Percentiles rank a stretch among this genome's conserved stretches.
phyloP scores from a whole-genome alignment of 2,329 filamentous ascomycete genomes.

The Claviceps sp. region DNA sequence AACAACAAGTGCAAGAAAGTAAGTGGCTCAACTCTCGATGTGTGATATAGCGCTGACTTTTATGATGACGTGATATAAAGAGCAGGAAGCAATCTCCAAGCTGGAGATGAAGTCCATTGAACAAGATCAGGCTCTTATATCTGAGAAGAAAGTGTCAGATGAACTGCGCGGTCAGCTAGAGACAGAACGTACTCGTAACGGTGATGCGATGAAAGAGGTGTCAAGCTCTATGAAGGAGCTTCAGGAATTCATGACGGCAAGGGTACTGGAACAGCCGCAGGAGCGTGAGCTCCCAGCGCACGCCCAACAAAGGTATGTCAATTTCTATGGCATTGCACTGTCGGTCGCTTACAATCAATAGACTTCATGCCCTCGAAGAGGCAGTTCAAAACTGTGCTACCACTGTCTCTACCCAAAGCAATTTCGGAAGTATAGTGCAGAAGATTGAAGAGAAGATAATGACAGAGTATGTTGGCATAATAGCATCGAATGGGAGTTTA shows the following conservation, averaged over 20 bases:
- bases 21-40: neutral
- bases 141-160: slow-evolving; percentile 1
- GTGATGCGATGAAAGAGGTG: neutral
- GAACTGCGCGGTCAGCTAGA: neutral
- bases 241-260: neutral
- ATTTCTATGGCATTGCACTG: neutral
- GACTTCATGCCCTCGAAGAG: slow-evolving; percentile 4
- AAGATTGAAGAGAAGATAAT: slow-evolving; percentile 2
- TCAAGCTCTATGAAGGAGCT: neutral
- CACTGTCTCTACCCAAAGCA: neutral
- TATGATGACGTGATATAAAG: slow-evolving; percentile 7
- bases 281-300: neutral
- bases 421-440: neutral
- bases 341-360: neutral
- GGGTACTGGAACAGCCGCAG: neutral
- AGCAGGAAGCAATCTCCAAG: slow-evolving; percentile 12
- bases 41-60: neutral
- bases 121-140: slow-evolving; percentile 8
- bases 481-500: neutral
- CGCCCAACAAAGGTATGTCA: neutral
- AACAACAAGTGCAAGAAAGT: slow-evolving; percentile 14
- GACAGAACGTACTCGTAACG: neutral
- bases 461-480: slow-evolving; percentile 1
- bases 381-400: neutral
- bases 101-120: slow-evolving; percentile 10